phyloP scores from a whole-genome alignment of 306 rosid genomes.

The Cicer pinnatifidum region DNA sequence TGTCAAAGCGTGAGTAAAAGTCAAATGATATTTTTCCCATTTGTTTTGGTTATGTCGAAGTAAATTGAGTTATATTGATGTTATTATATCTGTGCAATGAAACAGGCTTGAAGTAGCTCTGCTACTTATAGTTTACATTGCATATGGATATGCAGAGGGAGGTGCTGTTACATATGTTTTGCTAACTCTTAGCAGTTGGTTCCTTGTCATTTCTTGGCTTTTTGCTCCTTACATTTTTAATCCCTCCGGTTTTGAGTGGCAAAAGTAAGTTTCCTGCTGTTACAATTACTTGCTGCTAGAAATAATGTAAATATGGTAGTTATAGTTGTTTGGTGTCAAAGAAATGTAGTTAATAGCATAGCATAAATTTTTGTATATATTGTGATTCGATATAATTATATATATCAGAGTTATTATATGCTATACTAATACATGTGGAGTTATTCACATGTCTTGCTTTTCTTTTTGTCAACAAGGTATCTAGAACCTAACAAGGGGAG shows the following conservation, averaged over 20 bases:
- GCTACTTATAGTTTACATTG: conserved; percentile 80
- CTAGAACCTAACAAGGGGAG: no score
- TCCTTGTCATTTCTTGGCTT: conserved; percentile 98
- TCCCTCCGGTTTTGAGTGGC: conserved; percentile 99
- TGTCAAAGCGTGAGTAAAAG: conserved; percentile 85
- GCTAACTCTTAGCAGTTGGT: conserved; percentile 96
- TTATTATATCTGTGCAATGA: conserved; percentile 40
- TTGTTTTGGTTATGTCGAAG: conserved; percentile 18
- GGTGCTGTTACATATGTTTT: conserved; percentile 84
- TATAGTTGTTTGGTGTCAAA: neutral
- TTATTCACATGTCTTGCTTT: no score
- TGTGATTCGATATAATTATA: no score
- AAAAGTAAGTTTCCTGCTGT: conserved; percentile 70
- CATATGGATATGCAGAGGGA: conserved; percentile 76
- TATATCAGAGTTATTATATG: no score
- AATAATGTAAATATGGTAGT: neutral
- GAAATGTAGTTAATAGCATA: neutral
- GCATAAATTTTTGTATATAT: no score
- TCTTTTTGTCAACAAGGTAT: no score
- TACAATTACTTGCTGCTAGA: neutral
- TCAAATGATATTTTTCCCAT: conserved; percentile 20
- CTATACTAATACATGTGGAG: no score
- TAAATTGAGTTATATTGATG: conserved; percentile 32
- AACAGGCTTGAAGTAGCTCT: conserved; percentile 91
- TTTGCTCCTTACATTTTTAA: conserved; percentile 97